A percentile compares a stretch with the other conserved stretches of the same genome.
Conservation (phyloP, 768 basidiomycete genomes). For the Auricularia sp. region DNA sequence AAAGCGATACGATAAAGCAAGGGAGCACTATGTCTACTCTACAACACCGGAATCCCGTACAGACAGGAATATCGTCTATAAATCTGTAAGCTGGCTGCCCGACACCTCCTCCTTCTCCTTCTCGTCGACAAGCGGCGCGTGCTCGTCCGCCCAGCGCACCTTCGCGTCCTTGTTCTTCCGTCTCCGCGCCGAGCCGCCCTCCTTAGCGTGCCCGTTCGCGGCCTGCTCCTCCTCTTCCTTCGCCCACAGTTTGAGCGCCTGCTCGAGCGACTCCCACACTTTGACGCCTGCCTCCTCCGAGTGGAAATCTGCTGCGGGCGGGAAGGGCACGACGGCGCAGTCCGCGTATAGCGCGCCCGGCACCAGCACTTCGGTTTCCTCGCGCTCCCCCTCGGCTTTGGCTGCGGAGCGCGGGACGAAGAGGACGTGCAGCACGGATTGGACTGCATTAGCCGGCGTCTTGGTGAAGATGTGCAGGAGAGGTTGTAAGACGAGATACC, state of each 20-base stretch:
- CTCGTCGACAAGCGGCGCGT: neutral
- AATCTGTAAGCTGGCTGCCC: too few species aligned
- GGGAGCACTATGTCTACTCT: too few species aligned
- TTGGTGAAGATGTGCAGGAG: constrained; percentile 62
- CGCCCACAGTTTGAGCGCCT: constrained; percentile 8
- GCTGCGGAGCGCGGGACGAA: constrained; percentile 44
- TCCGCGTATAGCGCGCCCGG: constrained; percentile 72
- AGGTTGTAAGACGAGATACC: constrained; percentile 56
- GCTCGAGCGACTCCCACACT: constrained; percentile 10
- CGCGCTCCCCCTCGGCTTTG: constrained; percentile 19
- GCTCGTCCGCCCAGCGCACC: constrained; percentile 2
- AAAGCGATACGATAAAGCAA: too few species aligned
- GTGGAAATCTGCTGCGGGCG: constrained; percentile 1
- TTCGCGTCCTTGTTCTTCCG: constrained; percentile 2
- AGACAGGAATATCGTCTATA: too few species aligned
- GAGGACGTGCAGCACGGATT: constrained; percentile 70
- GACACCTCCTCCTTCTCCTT: neutral
- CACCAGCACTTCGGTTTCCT: constrained; percentile 50
- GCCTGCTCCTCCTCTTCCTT: constrained; percentile 3
- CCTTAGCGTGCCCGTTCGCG: neutral
- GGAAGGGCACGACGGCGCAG: constrained; percentile 46
- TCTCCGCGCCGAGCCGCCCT: neutral
- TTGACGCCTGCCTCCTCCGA: constrained; percentile 3
- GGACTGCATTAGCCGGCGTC: constrained; percentile 50
- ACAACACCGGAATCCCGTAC: too few species aligned